phyloP scores from a whole-genome alignment of 208 protist species.

The Trypanosoma cruzi region DNA sequence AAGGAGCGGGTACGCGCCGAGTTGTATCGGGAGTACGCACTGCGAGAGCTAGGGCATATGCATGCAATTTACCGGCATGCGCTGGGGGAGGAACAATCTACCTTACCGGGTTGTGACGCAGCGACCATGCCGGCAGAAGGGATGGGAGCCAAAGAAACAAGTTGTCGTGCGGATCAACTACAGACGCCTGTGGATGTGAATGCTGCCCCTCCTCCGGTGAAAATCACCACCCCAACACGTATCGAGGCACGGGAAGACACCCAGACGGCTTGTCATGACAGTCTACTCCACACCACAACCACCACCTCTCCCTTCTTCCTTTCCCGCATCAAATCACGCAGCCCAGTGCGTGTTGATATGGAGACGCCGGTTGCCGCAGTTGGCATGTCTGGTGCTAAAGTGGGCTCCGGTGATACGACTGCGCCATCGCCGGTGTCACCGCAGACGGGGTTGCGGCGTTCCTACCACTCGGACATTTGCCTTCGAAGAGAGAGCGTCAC shows the following conservation, averaged over 20 bases:
- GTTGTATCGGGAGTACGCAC: background rate
- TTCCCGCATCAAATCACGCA: background rate
- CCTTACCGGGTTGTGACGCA: background rate
- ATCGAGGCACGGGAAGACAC: background rate
- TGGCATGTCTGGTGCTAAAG: background rate
- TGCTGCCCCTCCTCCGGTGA: background rate
- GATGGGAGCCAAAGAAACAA: background rate
- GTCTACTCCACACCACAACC: background rate
- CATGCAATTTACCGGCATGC: conserved; percentile 8
- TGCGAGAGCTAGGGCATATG: conserved; percentile 15
- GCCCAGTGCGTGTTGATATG: background rate
- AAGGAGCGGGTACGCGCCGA: background rate
- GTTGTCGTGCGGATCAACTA: background rate
- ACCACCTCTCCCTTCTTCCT: background rate
- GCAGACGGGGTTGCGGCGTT: background rate
- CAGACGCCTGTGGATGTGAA: too few relatives aligned
- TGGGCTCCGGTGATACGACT: too few relatives aligned
- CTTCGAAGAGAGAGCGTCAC: background rate
- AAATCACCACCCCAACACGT: background rate
- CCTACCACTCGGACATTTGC: background rate
- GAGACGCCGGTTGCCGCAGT: background rate
- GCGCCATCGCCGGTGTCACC: background rate
- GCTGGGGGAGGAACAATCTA: background rate
- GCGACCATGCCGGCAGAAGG: background rate
- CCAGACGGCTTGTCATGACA: background rate